phyloP scores from a whole-genome alignment of 805 yeast species.

The Trichomonascus vanleenenianus region DNA sequence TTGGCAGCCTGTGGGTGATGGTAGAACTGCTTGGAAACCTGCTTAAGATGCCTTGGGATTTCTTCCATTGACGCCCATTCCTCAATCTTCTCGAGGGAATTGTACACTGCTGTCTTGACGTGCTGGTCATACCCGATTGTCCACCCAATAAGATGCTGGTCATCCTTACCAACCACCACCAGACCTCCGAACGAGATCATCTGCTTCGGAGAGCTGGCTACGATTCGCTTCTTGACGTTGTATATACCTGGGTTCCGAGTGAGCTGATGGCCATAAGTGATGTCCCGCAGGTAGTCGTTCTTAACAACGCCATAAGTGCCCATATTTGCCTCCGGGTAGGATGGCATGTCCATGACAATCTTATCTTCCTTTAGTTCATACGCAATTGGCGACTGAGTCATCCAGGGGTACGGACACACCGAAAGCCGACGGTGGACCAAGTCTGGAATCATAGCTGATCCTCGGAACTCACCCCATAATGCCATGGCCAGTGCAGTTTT shows the following conservation, averaged over 20 bases:
- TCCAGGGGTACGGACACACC: constrained; percentile 54
- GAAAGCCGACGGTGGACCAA: constrained; percentile 28
- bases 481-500: constrained; percentile 70
- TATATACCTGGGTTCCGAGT: constrained; percentile 19
- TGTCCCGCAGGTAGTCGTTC: constrained; percentile 17
- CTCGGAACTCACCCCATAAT: constrained; percentile 59
- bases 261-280: constrained; percentile 19
- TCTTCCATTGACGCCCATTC: constrained; percentile 2
- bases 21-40: not conserved
- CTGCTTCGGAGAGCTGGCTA: constrained; percentile 24
- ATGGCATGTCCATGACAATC: constrained; percentile 23
- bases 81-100: constrained; percentile 17
- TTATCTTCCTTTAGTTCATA: constrained; percentile 30
- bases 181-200: constrained; percentile 29
- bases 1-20: not conserved
- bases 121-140: constrained; percentile 22
- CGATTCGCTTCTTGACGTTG: constrained; percentile 19
- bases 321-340: constrained; percentile 27
- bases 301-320: constrained; percentile 15
- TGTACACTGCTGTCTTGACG: constrained; percentile 16
- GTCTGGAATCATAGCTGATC: not conserved
- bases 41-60: not conserved
- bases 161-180: constrained; percentile 21
- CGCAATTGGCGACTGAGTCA: constrained; percentile 49
- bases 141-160: constrained; percentile 24